Percentiles rank a stretch among this genome's conserved stretches.
Evolutionary conservation across 169 alveolate genomes (phyloP).

Genomic region (Eimeria sp.): DNA sequence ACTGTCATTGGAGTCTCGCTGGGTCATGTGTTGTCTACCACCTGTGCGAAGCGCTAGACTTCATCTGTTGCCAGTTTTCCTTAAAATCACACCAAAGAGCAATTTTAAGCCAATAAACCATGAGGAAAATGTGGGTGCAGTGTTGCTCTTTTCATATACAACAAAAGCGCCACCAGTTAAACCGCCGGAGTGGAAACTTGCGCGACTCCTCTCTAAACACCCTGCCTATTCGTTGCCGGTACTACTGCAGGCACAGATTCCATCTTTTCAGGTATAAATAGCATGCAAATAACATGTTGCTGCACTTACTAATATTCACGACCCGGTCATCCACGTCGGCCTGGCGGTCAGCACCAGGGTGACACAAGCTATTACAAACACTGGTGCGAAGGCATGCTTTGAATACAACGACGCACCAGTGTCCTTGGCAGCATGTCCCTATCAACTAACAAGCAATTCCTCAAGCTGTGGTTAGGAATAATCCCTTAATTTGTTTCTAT

Average conservation of each 20-base stretch:
- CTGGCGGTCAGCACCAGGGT: not conserved
- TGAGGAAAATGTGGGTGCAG: not conserved
- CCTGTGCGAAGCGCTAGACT: not conserved
- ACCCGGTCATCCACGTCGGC: no score
- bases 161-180: not conserved
- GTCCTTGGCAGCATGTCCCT: not conserved
- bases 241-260: not conserved
- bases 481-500: not conserved
- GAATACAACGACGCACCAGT: not conserved
- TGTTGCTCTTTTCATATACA: not conserved
- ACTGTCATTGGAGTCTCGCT: not conserved
- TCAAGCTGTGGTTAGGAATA: not conserved
- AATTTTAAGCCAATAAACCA: not conserved
- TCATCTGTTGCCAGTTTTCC: not conserved
- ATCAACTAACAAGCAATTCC: not conserved
- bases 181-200: not conserved
- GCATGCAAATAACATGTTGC: not conserved
- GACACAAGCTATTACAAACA: not conserved
- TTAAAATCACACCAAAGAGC: not conserved
- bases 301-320: not conserved
- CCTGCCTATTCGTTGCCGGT: not conserved
- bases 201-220: not conserved
- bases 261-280: not conserved
- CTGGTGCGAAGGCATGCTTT: not conserved
- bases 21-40: not conserved